Evolutionary conservation across 2,329 filamentous ascomycete species (phyloP).

Genomic region (Incumbomyces lentus): DNA sequence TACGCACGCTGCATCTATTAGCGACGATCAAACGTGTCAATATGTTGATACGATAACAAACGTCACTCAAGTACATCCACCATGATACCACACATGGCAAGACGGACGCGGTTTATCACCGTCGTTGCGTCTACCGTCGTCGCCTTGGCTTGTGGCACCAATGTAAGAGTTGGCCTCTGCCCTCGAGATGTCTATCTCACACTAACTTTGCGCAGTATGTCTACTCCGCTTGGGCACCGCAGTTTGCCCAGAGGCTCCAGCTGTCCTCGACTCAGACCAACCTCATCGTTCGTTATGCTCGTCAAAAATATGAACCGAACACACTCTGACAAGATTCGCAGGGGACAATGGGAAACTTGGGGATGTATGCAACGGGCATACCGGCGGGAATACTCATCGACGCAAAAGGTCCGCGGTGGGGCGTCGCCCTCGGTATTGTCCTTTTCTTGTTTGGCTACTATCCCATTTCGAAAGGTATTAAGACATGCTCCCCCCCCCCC

Average conservation of each 20-base stretch:
- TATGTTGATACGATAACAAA: not conserved
- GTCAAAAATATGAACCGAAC: not conserved
- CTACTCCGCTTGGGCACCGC: conserved; percentile 94
- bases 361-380: conserved; percentile 87
- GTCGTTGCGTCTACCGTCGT: conserved; percentile 77
- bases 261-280: conserved; percentile 90
- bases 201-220: conserved; percentile 61
- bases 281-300: conserved; percentile 55
- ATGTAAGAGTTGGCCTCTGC: conserved; percentile 44
- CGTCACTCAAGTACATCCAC: conserved; percentile 25
- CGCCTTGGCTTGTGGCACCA: conserved; percentile 82
- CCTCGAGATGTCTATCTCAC: not conserved
- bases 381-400: conserved; percentile 85
- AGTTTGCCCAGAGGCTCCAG: conserved; percentile 78
- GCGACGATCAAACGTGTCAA: not conserved
- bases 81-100: conserved; percentile 54
- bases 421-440: conserved; percentile 64
- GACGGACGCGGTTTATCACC: conserved; percentile 60
- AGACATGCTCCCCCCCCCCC: too few relatives aligned
- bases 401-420: conserved; percentile 64
- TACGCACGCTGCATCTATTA: too few relatives aligned
- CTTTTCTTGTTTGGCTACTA: conserved; percentile 73
- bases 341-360: conserved; percentile 52
- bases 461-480: conserved; percentile 55
- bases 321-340: conserved; percentile 26